Evolutionary conservation across 495 filamentous ascomycete genomes (phyloP).

Genomic region (Aspergillus sclerotiicarbonarius): DNA sequence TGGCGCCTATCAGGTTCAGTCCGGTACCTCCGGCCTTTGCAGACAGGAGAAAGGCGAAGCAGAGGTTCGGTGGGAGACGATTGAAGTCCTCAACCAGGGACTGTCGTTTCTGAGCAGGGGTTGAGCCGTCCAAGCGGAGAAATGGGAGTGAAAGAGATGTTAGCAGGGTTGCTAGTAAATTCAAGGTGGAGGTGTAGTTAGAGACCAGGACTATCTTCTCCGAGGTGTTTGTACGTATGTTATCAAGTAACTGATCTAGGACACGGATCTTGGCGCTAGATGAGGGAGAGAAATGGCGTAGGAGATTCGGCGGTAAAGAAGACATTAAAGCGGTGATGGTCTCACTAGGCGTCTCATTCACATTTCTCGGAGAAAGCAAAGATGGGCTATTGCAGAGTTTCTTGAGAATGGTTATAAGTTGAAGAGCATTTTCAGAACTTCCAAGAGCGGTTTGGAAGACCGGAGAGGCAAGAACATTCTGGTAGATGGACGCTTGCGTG

Average conservation of each 20-base stretch:
- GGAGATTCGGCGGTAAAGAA: conserved; percentile 55
- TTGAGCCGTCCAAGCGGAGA: conserved; percentile 72
- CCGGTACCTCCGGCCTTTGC: conserved; percentile 76
- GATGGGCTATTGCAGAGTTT: conserved; percentile 81
- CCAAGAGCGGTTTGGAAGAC: conserved; percentile 64
- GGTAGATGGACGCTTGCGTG: conserved; percentile 68
- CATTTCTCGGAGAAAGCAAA: conserved; percentile 52
- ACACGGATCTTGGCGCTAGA: conserved; percentile 71
- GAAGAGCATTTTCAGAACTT: conserved; percentile 64
- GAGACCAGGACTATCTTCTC: conserved; percentile 83
- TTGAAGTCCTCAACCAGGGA: conserved; percentile 78
- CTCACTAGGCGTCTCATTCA: conserved; percentile 33
- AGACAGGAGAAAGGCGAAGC: conserved; percentile 76
- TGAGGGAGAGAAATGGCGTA: conserved; percentile 55
- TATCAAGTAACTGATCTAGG: conserved; percentile 65
- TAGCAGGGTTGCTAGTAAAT: conserved; percentile 65
- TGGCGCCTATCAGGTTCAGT: conserved; percentile 76
- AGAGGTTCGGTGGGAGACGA: conserved; percentile 48
- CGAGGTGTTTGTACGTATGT: conserved; percentile 55
- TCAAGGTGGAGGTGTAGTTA: conserved; percentile 77
- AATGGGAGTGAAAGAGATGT: conserved; percentile 61
- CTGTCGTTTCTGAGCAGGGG: conserved; percentile 67
- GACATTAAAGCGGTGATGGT: conserved; percentile 52
- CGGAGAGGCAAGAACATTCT: conserved; percentile 65
- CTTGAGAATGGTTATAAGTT: conserved; percentile 76